Evolutionary conservation across 352 stramenopile species (phyloP), one percentile per base, ranked within the genome.

Genomic region (Phytophthora uliginosa): DNA sequence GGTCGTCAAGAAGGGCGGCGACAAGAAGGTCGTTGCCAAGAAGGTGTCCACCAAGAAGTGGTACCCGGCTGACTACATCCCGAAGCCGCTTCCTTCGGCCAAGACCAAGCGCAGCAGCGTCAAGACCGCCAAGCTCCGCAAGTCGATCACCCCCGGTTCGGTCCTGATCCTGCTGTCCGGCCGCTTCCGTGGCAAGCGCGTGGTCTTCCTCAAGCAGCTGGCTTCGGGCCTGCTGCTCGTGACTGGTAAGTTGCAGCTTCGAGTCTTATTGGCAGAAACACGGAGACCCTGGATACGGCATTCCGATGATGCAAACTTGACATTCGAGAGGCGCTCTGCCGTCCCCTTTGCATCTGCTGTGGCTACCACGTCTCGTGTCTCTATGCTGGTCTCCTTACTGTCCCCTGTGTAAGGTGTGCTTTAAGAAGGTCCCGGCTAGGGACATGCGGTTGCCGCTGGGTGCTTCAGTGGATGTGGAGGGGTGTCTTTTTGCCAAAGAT

Each of bases 201-300:
- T 99, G 9, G 97, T 99, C 15, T 99, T 98, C 83, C 90, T 99
- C 34, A 99, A 99, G 81, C 89, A 98, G 72, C 88, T 99, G 34
- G 91, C 95, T 66, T 99, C 97, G 45, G 98, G 98, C 68, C 87
- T 99, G 63, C 84, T 99, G 28, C 88, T 99, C 20, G 98, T 99
- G 24, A 98, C 97, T 53, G 93, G 92, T 97, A 81, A 77, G 88
- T 81, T 34, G 6, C 48, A 47, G 5, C 15, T 59, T 20, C 12
- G 31, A 22, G 12, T 18, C 34, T 13, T 22, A 1, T 57, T 17
- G 17, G 33, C 2, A 13, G 2, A 42, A 4, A 10, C 0, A 1
- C 0, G 40, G 1, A 48, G 40, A 22, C 17, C 15, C 13, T 31
- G 18, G 50, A 48, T 20, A 40, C 31, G 59, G 20, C n/a, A 81